Percentiles rank a stretch among this genome's conserved stretches.
phyloP scores from a whole-genome alignment of 257 asterid species.

The Capsicum rhomboideum region DNA sequence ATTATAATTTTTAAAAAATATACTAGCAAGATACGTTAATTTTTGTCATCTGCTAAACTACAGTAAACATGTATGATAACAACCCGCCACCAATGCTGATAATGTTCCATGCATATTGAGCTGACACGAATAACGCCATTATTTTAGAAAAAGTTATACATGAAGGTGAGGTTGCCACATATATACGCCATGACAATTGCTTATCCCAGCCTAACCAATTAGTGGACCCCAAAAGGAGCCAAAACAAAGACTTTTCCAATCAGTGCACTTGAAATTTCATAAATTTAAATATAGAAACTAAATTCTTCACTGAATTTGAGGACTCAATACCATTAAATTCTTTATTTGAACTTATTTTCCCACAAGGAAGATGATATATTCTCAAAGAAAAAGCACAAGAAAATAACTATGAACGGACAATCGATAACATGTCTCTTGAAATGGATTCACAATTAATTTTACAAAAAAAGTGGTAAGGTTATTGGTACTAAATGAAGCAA shows the following conservation, averaged over 20 bases:
- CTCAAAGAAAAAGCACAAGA: not conserved
- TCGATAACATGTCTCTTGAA: not conserved
- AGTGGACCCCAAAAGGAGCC: constrained; percentile 24
- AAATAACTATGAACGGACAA: not conserved
- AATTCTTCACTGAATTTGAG: not conserved
- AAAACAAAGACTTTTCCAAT: constrained; percentile 5
- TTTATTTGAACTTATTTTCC: not conserved
- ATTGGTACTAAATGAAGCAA: not conserved
- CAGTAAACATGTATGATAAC: not conserved
- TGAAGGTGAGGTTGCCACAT: not conserved
- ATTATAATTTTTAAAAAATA: not conserved
- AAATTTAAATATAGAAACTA: not conserved
- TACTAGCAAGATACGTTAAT: too few species aligned
- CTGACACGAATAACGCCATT: not conserved
- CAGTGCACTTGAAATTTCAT: constrained; percentile 12
- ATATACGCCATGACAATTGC: not conserved
- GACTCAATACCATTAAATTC: not conserved
- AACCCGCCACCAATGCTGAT: not conserved
- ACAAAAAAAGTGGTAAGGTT: not conserved
- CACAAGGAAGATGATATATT: not conserved
- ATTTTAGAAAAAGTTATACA: too few species aligned
- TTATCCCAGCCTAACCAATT: constrained; percentile 17
- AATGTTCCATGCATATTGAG: not conserved
- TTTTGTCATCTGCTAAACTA: not conserved
- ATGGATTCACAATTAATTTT: not conserved